Evolutionary conservation across 2,329 filamentous ascomycete species (phyloP), one percentile per base, ranked within the genome.

Genomic region (Grosmannia huntii): DNA sequence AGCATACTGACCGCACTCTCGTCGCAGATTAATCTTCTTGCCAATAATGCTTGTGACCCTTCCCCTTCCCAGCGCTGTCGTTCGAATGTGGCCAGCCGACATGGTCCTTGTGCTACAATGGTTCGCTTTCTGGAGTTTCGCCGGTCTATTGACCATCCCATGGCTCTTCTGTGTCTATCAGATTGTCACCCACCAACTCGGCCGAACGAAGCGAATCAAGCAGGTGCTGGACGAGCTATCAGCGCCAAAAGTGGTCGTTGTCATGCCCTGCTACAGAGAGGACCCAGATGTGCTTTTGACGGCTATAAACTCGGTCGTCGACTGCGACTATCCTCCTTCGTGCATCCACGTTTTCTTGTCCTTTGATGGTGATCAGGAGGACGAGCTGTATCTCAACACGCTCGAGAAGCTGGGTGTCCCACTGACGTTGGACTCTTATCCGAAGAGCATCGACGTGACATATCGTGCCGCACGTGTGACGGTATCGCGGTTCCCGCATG

Each of bases 191-290:
- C 87, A 94, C 65, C 87, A 89, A 38, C 77, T 97, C 28, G 91
- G 92, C 25, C 83, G 90, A 62, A 85, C 80, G 49, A 90, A 89
- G 69, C 81, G 86, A 56, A 89, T 96, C 68, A 91, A 95, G 68
- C 82, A 89, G 62, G 83, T 90, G 0, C 79, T 96, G 55, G 89
- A 96, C 69, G 89, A 95, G 68, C 75, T 82, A 3, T 90, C 86
- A 0, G 91, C 94, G 0, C 94, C 92, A 1, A 97, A 97, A 71
- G 87, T 95, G 19, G 90, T 96, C 62, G 87, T 97, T 60, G 86
- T 97, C 60, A 96, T 97, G 90, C 94, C 92, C 5, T 95, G 91
- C 67, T 97, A 96, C 75, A 90, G 94, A 67, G 94, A 97, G 68
- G 84, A 90, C 33, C 89, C 90, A 0, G 86, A 89, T 0, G 80